Conservation (phyloP, 768 basidiomycete species). For the Strobilomyces confusus region DNA sequence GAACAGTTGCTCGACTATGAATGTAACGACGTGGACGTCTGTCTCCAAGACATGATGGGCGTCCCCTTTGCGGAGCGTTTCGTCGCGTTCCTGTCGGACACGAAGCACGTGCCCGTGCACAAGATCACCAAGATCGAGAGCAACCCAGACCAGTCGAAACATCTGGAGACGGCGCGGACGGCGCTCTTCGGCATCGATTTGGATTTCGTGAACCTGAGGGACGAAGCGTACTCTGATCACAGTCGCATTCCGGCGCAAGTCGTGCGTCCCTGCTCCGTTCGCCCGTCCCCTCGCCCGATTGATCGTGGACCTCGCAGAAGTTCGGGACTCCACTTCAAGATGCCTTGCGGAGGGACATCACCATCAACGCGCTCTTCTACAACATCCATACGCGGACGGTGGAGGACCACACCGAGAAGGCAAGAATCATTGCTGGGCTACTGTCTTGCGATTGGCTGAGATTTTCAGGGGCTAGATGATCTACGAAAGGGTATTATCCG, state of each 20-base stretch:
- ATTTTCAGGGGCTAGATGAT: conserved; percentile 74
- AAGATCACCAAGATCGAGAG: conserved; percentile 82
- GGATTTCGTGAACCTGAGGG: conserved; percentile 91
- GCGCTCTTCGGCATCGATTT: conserved; percentile 76
- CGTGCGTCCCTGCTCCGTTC: conserved; percentile 43
- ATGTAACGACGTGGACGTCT: conserved; percentile 92
- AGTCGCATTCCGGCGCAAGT: conserved; percentile 89
- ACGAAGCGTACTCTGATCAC: conserved; percentile 83
- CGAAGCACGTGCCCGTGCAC: conserved; percentile 29
- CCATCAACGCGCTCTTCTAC: conserved; percentile 95
- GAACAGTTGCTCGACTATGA: conserved; percentile 71
- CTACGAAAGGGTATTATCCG: conserved; percentile 73
- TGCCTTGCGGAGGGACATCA: conserved; percentile 85
- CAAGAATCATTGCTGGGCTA: conserved; percentile 22
- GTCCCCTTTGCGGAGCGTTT: conserved; percentile 82
- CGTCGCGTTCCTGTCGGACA: conserved; percentile 46
- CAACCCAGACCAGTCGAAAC: conserved; percentile 97
- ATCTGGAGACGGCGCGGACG: conserved; percentile 91
- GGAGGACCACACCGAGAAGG: conserved; percentile 85
- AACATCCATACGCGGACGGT: conserved; percentile 83
- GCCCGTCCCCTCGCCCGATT: background rate
- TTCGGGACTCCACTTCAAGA: conserved; percentile 94
- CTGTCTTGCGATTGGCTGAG: conserved; percentile 6
- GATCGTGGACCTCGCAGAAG: conserved; percentile 42
- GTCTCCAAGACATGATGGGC: conserved; percentile 87